Conservation (phyloP, 768 basidiomycete species). For the Pleurotus cornucopiae region DNA sequence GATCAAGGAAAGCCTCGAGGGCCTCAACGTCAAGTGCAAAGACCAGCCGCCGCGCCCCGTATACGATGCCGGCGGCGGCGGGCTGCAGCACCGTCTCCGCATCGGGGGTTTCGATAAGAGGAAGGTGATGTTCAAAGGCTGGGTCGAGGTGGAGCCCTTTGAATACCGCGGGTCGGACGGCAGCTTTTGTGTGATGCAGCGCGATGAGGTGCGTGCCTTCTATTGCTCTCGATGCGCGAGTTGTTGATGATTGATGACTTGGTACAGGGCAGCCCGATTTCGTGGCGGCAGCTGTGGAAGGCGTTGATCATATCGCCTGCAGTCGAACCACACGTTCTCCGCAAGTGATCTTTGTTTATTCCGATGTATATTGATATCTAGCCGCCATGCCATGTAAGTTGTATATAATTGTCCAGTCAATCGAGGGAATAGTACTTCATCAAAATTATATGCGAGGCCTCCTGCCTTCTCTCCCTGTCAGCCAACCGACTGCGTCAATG, state of each 20-base stretch:
- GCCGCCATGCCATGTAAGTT: too few species aligned
- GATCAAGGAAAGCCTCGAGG: conserved; percentile 50
- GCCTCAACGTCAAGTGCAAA: conserved; percentile 47
- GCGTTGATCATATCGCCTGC: conserved; percentile 44
- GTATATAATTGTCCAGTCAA: too few species aligned
- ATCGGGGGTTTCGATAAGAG: conserved; percentile 70
- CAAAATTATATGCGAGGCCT: too few species aligned
- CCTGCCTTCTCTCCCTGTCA: too few species aligned
- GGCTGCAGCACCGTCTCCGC: conserved; percentile 30
- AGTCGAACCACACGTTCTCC: conserved; percentile 56
- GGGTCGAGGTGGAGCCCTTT: conserved; percentile 69
- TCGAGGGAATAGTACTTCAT: too few species aligned
- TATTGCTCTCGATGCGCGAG: not conserved
- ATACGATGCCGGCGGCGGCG: conserved; percentile 1
- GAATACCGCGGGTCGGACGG: conserved; percentile 41
- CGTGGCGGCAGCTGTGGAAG: conserved; percentile 78
- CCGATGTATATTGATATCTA: too few species aligned
- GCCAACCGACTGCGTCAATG: too few species aligned
- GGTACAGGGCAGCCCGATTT: conserved; percentile 67
- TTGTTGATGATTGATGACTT: not conserved
- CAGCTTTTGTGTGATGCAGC: conserved; percentile 66
- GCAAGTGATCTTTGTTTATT: conserved; percentile 18
- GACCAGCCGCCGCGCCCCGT: conserved; percentile 20
- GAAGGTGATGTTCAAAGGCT: conserved; percentile 65
- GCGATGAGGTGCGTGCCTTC: conserved; percentile 53